These are phyloP conservation scores for Croton laevigatus DNA, from an alignment of 441 rosid species.

Conservation along the genomic window DNA sequence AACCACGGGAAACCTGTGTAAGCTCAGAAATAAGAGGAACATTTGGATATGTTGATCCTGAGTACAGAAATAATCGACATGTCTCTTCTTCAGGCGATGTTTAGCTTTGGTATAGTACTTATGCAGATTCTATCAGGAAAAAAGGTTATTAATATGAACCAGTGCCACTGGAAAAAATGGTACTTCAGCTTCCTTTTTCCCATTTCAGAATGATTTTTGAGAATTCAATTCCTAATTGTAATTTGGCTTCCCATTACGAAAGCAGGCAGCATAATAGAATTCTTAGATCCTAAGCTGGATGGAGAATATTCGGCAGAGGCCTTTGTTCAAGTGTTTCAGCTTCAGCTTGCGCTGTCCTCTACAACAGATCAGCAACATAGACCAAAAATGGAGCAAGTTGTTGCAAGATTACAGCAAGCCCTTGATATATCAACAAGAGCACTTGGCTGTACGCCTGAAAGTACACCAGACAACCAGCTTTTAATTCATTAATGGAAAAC, in stretches of 20 bases:
- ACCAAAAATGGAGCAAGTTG: conserved; percentile 48
- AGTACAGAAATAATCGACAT: conserved; percentile 31
- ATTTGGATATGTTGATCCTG: conserved; percentile 55
- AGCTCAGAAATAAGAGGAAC: conserved; percentile 61
- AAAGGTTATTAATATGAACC: conserved; percentile 50
- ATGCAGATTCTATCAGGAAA: conserved; percentile 53
- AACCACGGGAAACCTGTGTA: conserved; percentile 34
- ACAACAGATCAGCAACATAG: conserved; percentile 38
- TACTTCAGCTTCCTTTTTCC: not conserved
- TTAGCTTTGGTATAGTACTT: conserved; percentile 53
- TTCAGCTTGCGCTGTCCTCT: conserved; percentile 49
- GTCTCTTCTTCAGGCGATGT: conserved; percentile 50
- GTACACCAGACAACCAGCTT: conserved; percentile 17
- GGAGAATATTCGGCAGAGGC: conserved; percentile 49
- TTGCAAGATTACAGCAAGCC: conserved; percentile 38
- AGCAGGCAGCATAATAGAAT: conserved; percentile 34
- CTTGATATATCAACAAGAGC: conserved; percentile 32
- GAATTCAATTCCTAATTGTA: not conserved
- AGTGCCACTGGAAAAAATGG: conserved; percentile 44
- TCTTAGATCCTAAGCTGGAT: conserved; percentile 45
- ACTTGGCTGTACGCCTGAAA: conserved; percentile 27
- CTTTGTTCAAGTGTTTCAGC: conserved; percentile 36
- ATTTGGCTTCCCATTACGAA: conserved; percentile 28
- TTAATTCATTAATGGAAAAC: not conserved
- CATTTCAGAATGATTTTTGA: not conserved